Conservation (phyloP, 2,329 filamentous ascomycete species). For the Claviceps sp. region DNA sequence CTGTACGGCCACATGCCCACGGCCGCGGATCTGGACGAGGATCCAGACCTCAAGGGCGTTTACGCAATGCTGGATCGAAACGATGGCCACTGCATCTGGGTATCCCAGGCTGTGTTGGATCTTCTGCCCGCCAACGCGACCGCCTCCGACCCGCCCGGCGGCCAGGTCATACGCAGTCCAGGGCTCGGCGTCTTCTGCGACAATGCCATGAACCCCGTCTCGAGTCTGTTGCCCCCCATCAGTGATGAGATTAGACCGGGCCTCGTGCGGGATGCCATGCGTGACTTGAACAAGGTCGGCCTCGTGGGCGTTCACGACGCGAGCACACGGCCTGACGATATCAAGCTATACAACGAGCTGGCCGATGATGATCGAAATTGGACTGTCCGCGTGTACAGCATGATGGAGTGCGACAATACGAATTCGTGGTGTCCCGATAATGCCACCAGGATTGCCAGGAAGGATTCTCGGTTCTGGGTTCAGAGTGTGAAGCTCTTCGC, state of each 20-base stretch:
- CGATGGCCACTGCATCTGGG: conserved; percentile 58
- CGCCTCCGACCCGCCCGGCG: conserved; percentile 40
- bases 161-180: conserved; percentile 47
- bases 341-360: conserved; percentile 41
- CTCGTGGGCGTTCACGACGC: conserved; percentile 59
- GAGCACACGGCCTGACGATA: conserved; percentile 41
- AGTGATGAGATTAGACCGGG: conserved; percentile 35
- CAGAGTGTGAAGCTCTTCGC: conserved; percentile 58
- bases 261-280: conserved; percentile 48
- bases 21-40: conserved; percentile 42
- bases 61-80: conserved; percentile 59
- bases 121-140: conserved; percentile 41
- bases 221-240: conserved; percentile 43
- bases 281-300: conserved; percentile 47
- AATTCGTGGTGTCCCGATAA: conserved; percentile 47
- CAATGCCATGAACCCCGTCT: conserved; percentile 54
- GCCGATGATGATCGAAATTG: conserved; percentile 33
- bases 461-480: conserved; percentile 39
- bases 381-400: conserved; percentile 52
- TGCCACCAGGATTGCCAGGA: conserved; percentile 28
- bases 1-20: conserved; percentile 51
- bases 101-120: conserved; percentile 48
- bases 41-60: conserved; percentile 35
- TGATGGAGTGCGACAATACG: conserved; percentile 51
- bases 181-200: conserved; percentile 60